phyloP scores from a whole-genome alignment of 768 basidiomycete species.

The Mycena chlorophos region DNA sequence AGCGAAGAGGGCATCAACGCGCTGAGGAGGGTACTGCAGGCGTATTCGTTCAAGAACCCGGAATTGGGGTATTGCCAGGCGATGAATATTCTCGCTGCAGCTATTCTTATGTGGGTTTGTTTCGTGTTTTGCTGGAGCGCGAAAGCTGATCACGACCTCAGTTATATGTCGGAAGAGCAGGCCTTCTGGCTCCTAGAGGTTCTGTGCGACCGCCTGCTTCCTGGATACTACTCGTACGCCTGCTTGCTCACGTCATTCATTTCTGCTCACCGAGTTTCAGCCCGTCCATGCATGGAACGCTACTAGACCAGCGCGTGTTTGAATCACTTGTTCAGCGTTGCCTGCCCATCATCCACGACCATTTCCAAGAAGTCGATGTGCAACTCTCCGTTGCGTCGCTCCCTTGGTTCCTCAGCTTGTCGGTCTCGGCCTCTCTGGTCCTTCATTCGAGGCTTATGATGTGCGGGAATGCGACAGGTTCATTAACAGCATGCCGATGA shows the following conservation, averaged over 20 bases:
- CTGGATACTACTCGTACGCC: slow-evolving; percentile 92
- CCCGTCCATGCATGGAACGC: slow-evolving; percentile 97
- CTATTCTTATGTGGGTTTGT: slow-evolving; percentile 77
- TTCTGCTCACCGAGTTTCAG: slow-evolving; percentile 39
- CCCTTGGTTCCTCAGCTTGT: slow-evolving; percentile 98
- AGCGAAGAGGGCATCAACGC: slow-evolving; percentile 81
- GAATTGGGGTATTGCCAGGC: slow-evolving; percentile 97
- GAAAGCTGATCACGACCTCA: slow-evolving; percentile 33
- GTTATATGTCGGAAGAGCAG: slow-evolving; percentile 99
- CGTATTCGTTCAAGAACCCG: slow-evolving; percentile 94
- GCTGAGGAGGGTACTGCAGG: slow-evolving; percentile 86
- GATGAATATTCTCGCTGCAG: slow-evolving; percentile 96
- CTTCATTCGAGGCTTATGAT: background rate
- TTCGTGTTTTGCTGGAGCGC: background rate
- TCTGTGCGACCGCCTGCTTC: slow-evolving; percentile 89
- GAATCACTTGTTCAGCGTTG: slow-evolving; percentile 89
- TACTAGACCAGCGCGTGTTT: slow-evolving; percentile 98
- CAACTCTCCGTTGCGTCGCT: slow-evolving; percentile 95
- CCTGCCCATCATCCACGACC: slow-evolving; percentile 91
- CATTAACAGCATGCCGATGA: slow-evolving; percentile 94
- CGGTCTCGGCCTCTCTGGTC: slow-evolving; percentile 35
- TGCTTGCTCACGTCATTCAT: background rate
- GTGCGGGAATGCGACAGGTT: no score
- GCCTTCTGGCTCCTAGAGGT: slow-evolving; percentile 97
- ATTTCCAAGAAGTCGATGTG: slow-evolving; percentile 88